Base-by-base conservation (phyloP, 768 basidiomycete species). In the Myochromella boudieri region DNA sequence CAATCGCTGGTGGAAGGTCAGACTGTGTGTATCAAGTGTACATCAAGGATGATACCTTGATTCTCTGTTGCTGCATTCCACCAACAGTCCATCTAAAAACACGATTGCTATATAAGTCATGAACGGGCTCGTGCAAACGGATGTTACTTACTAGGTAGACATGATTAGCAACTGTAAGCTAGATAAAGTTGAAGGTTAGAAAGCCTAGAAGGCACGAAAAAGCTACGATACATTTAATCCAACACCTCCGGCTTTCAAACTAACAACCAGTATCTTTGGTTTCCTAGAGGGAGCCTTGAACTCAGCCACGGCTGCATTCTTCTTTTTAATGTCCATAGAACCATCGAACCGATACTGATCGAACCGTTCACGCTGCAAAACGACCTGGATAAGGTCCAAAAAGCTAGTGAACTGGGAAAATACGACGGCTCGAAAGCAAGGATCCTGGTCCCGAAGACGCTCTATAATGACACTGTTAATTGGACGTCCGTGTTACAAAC, bases 1-100 rank as follows among this genome's bases (percentile, higher is more conserved):
- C 91, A 58, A 92, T 87, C 12, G 91, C 90, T 85, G 42, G 40
- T 32, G 18, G 27, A 11, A 18, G 4, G 24, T 26, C 24, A 18
- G 6, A 22, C 25, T 27, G 34, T 26, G 15, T 10, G 8, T 12
- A 10, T 17, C 22, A 27, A 40, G 3, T 20, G 27, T 37, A 18
- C 12, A 31, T 25, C 12, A 22, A 10, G 22, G 17, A n/a, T 26
- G 37, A 42, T 54, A 81, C 85, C 87, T 78, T 92, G 90, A 42
- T 82, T 82, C 60, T 92, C 91, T 3, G 77, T 82, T 0, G 89
- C 88, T 4, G 86, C 80, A 61, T 91, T 92, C 90, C 90, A 92
- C 90, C 90, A 91, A 55, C 88, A 92, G 58, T 91, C 90, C 89
- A 92, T 92, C 89, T 91, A 46, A n/a, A n/a, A n/a, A n/a, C n/a